phyloP scores from a whole-genome alignment of 2,329 filamentous ascomycete species.

The Thielaviopsis euricoi region DNA sequence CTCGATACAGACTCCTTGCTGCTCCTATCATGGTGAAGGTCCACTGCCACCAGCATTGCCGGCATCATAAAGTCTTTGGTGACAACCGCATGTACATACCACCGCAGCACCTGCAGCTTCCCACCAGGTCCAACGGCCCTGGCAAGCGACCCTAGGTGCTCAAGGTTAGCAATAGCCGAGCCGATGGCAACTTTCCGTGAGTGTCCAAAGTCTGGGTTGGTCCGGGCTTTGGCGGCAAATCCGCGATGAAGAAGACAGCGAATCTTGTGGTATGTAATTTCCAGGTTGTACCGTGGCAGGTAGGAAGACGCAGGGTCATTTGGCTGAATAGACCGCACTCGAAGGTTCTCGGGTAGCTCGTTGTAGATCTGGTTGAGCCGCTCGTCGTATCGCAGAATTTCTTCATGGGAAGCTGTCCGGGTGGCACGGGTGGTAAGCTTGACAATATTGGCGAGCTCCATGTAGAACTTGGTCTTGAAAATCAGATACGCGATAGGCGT shows the following conservation, averaged over 20 bases:
- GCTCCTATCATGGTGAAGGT: conserved; percentile 42
- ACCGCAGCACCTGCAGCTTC: conserved; percentile 55
- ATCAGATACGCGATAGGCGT: conserved; percentile 71
- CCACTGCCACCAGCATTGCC: conserved; percentile 68
- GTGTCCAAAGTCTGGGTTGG: conserved; percentile 67
- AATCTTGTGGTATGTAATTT: conserved; percentile 76
- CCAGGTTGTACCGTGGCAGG: conserved; percentile 69
- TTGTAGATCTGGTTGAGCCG: conserved; percentile 44
- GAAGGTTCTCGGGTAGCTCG: conserved; percentile 55
- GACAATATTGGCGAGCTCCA: conserved; percentile 55
- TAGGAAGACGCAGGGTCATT: conserved; percentile 71
- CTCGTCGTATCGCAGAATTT: conserved; percentile 45
- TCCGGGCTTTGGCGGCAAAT: conserved; percentile 61
- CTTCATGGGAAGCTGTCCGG: conserved; percentile 42
- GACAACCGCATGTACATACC: conserved; percentile 63
- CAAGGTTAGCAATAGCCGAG: conserved; percentile 65
- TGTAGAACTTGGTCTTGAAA: conserved; percentile 49
- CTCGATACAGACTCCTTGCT: conserved; percentile 26
- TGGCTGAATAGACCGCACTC: conserved; percentile 48
- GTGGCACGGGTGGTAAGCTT: conserved; percentile 44
- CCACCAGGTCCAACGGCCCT: conserved; percentile 57
- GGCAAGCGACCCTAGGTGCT: conserved; percentile 60
- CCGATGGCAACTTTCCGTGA: conserved; percentile 75
- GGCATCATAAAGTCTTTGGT: conserved; percentile 76
- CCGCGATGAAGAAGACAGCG: conserved; percentile 79